Evolutionary conservation across 768 basidiomycete genomes (phyloP).

Genomic region (Agaricus sinodeliciosus): DNA sequence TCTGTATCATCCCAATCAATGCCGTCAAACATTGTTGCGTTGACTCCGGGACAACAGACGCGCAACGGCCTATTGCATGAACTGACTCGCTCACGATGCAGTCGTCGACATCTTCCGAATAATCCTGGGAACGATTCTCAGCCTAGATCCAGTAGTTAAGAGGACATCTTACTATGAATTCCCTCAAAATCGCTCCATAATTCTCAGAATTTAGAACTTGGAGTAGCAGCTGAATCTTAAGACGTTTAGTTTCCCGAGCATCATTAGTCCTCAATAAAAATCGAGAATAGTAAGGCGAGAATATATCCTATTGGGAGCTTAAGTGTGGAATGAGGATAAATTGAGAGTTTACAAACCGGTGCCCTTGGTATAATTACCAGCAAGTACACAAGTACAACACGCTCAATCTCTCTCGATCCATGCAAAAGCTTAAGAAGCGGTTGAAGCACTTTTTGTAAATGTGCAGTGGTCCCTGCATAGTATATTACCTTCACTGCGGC

Average conservation of each 20-base stretch:
- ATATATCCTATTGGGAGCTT: slow-evolving; percentile 41
- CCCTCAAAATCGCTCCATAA: slow-evolving; percentile 64
- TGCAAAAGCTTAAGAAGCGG: slow-evolving; percentile 74
- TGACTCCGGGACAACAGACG: slow-evolving; percentile 60
- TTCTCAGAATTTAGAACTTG: slow-evolving; percentile 60
- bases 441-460: slow-evolving; percentile 48
- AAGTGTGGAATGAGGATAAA: background rate
- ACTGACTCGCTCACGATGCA: slow-evolving; percentile 66
- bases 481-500: slow-evolving; percentile 70
- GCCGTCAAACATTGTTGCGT: slow-evolving; percentile 66
- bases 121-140: slow-evolving; percentile 46
- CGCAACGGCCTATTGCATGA: slow-evolving; percentile 72
- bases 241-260: slow-evolving; percentile 53
- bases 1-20: slow-evolving; percentile 76
- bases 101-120: slow-evolving; percentile 74
- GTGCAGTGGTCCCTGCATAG: slow-evolving; percentile 58
- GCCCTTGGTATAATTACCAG: slow-evolving; percentile 53
- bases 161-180: slow-evolving; percentile 65
- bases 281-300: slow-evolving; percentile 53
- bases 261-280: slow-evolving; percentile 73
- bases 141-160: background rate
- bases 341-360: slow-evolving; percentile 45
- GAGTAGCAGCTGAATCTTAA: slow-evolving; percentile 73
- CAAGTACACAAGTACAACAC: slow-evolving; percentile 69
- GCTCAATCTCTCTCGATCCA: slow-evolving; percentile 63